phyloP scores from a whole-genome alignment of 371 early-diverging fungal species.

The Mortierella sp. region DNA sequence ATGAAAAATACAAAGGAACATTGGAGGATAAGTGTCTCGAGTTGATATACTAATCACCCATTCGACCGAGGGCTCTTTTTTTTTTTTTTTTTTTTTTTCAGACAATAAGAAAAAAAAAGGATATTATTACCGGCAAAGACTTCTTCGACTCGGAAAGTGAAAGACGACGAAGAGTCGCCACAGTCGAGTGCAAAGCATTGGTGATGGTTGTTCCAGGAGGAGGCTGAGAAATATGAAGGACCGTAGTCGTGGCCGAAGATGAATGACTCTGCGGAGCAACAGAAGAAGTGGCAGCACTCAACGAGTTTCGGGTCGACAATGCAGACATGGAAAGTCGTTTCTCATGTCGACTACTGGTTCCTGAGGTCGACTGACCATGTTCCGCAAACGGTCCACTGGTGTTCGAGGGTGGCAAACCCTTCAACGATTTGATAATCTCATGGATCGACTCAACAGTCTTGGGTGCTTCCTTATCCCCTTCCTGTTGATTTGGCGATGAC shows the following conservation, averaged over 20 bases:
- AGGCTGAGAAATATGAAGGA: slow-evolving; percentile 45
- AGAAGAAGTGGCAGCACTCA: slow-evolving; percentile 15
- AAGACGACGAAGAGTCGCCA: slow-evolving; percentile 46
- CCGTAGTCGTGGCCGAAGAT: slow-evolving; percentile 17
- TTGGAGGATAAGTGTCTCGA: too few relatives aligned
- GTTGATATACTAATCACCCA: too few relatives aligned
- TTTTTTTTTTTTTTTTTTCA: too few relatives aligned
- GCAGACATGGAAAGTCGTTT: slow-evolving; percentile 58
- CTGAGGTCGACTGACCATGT: neutral
- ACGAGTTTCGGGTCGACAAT: slow-evolving; percentile 6
- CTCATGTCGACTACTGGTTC: slow-evolving; percentile 47
- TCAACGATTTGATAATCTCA: slow-evolving; percentile 65
- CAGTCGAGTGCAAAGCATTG: slow-evolving; percentile 39
- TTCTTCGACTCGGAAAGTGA: slow-evolving; percentile 34
- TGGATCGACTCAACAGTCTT: slow-evolving; percentile 60
- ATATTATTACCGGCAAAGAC: slow-evolving; percentile 29
- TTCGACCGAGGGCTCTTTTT: too few relatives aligned
- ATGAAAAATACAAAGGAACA: too few relatives aligned
- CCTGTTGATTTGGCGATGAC: slow-evolving; percentile 9
- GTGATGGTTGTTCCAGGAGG: slow-evolving; percentile 37
- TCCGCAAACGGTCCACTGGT: slow-evolving; percentile 9
- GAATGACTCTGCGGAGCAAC: slow-evolving; percentile 5
- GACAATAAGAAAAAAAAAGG: neutral
- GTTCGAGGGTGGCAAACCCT: slow-evolving; percentile 58
- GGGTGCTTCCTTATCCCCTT: slow-evolving; percentile 17